Percentiles rank a stretch among this genome's conserved stretches.
These are phyloP conservation scores for Biscogniauxia sp. DNA, from an alignment of 2,329 filamentous ascomycete species.

Conservation along the genomic window DNA sequence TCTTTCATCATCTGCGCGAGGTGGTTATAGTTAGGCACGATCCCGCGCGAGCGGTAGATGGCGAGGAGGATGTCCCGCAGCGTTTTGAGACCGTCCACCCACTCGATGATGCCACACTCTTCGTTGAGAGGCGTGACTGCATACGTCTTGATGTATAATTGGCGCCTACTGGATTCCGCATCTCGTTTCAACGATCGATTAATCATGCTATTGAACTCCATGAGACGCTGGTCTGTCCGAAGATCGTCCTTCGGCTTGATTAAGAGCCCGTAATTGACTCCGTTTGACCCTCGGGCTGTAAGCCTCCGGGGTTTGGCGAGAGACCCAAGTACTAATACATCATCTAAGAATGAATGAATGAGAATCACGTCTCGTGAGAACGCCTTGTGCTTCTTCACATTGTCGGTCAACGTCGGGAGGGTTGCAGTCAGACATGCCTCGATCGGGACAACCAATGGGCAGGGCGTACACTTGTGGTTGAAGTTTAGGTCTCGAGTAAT, in stretches of 20 bases:
- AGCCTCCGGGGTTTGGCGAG: slow-evolving; percentile 90
- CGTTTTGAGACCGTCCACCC: slow-evolving; percentile 94
- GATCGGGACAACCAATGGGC: slow-evolving; percentile 82
- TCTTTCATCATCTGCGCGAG: slow-evolving; percentile 64
- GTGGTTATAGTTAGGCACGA: slow-evolving; percentile 66
- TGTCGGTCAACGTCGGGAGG: slow-evolving; percentile 71
- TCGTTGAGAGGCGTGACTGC: slow-evolving; percentile 96
- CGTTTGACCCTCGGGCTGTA: slow-evolving; percentile 84
- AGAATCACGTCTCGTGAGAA: slow-evolving; percentile 86
- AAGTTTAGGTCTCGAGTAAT: slow-evolving; percentile 77
- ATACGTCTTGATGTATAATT: slow-evolving; percentile 95
- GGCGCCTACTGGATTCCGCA: slow-evolving; percentile 82
- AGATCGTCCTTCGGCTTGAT: slow-evolving; percentile 99
- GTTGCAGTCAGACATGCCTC: slow-evolving; percentile 81
- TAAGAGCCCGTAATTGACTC: slow-evolving; percentile 81
- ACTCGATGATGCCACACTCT: slow-evolving; percentile 96
- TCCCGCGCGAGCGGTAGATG: slow-evolving; percentile 72
- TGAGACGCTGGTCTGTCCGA: slow-evolving; percentile 93
- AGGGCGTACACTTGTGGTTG: slow-evolving; percentile 79
- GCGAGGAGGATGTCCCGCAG: slow-evolving; percentile 85
- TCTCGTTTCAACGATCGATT: slow-evolving; percentile 91
- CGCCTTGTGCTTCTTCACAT: slow-evolving; percentile 73
- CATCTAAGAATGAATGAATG: slow-evolving; percentile 76
- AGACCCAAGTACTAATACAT: slow-evolving; percentile 86
- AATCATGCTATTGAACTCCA: slow-evolving; percentile 99